phyloP scores from a whole-genome alignment of 148 eudicot genomes.

The Talinum fruticosum region DNA sequence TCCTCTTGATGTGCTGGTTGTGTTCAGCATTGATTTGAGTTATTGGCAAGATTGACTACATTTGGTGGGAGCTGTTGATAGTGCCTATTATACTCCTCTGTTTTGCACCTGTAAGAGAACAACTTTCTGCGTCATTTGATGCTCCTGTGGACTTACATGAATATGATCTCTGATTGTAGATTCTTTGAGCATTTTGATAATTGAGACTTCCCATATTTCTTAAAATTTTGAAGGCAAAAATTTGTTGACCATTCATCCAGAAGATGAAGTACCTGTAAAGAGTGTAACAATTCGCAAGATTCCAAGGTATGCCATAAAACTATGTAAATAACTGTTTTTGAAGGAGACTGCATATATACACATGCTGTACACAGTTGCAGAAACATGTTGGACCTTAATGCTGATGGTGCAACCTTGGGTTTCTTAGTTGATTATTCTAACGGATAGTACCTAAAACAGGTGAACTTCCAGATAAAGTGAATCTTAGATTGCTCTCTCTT shows the following conservation, averaged over 20 bases:
- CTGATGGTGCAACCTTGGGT: not conserved
- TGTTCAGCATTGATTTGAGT: not conserved
- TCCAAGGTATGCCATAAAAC: constrained; percentile 56
- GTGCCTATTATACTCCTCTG: not conserved
- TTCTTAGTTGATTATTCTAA: not conserved
- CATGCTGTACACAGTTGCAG: not conserved
- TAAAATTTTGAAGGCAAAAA: constrained; percentile 59
- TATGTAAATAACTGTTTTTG: not conserved
- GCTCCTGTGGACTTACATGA: not conserved
- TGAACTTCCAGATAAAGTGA: not conserved
- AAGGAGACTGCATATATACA: not conserved
- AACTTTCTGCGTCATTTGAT: not conserved
- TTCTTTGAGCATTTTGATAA: not conserved
- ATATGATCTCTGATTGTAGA: not conserved
- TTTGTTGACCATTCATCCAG: constrained; percentile 77
- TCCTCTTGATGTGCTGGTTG: not conserved
- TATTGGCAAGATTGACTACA: not conserved
- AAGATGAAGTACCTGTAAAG: constrained; percentile 81
- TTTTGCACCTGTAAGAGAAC: not conserved
- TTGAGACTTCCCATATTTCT: not conserved
- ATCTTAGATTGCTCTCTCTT: not conserved
- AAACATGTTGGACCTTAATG: not conserved
- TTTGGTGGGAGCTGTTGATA: not conserved
- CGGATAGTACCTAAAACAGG: too few species aligned
- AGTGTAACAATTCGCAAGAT: constrained; percentile 87